Evolutionary conservation across 2,329 filamentous ascomycete genomes (phyloP).

Genomic region (Penicillium sp.): DNA sequence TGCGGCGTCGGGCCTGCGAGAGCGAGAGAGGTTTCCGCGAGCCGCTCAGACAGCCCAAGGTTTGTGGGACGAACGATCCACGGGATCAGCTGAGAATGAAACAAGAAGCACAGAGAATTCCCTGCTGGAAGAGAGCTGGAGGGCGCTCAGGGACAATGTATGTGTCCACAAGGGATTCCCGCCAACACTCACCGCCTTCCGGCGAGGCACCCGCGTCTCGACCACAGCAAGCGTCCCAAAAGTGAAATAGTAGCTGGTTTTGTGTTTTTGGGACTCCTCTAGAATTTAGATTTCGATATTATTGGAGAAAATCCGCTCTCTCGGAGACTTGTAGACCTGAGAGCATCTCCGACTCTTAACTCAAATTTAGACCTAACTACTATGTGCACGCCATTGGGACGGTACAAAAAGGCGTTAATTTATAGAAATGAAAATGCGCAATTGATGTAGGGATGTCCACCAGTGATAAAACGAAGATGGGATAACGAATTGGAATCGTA

Average conservation of each 20-base stretch:
- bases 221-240: not conserved
- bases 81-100: constrained; percentile 10
- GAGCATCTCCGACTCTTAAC: not conserved
- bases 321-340: not conserved
- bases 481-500: not conserved
- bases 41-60: constrained; percentile 35
- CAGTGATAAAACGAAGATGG: not conserved
- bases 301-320: not conserved
- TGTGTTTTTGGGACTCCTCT: no score
- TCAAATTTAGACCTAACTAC: not conserved
- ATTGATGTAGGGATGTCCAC: not conserved
- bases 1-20: constrained; percentile 33
- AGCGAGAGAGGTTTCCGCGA: constrained; percentile 32
- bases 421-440: not conserved
- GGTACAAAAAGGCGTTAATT: not conserved
- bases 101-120: constrained; percentile 18
- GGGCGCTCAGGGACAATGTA: constrained; percentile 28
- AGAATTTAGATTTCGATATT: not conserved
- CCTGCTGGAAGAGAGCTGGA: constrained; percentile 21
- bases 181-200: constrained; percentile 26
- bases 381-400: not conserved
- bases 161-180: constrained; percentile 32
- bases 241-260: not conserved
- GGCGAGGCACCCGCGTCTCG: constrained; percentile 5
- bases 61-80: constrained; percentile 16